Evolutionary conservation across 2,329 filamentous ascomycete species (phyloP), one percentile per base, ranked within the genome.

Genomic region (Calonectria pteridis): DNA sequence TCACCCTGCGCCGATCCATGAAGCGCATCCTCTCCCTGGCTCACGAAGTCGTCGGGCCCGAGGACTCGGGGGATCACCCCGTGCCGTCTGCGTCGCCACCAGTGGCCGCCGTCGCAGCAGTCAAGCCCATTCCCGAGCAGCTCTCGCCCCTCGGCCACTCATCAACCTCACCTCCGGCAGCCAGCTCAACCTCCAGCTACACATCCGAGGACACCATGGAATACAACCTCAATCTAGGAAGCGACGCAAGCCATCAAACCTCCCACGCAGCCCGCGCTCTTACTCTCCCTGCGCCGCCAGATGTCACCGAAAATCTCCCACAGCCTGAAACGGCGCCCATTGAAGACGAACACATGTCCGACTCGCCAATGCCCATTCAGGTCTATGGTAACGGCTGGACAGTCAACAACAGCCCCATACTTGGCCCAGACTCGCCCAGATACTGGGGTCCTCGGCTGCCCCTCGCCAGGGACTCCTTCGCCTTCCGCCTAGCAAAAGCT

Each of bases 361-460:
- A 55, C 43, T 50, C 64, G 18, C 6, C 18, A 20, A 29, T 80
- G 4, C 40, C 77, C 0, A 66, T 76, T 20, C 79, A 81, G 20
- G 75, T 81, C 51, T 81, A 77, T 35, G 79, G 77, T 23, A 78
- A 80, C 50, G 79, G 79, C 62, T 80, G 79, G 79, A 66, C 76
- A 6, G 70, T 75, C 23, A 70, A 43, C 53, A 76, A 76, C 2
- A 63, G 64, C 31, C 63, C 76, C 6, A 40, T 73, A 31, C 62
- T 74, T 11, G 50, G 70, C 26, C n/a, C 53, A 20, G 66, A 63
- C 20, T 46, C 70, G 2, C 46, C 50, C 40, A 37, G 46, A 49
- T 66, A 73, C 51, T 71, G 58, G 53, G 64, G 62, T 26, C 50
- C 71, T 13, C 71, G 13, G 58, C 18, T 26, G 55, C 11, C 72